These are phyloP conservation scores for Theobroma cacao DNA, from an alignment of 345 rosid genomes.

Conservation along the genomic window DNA sequence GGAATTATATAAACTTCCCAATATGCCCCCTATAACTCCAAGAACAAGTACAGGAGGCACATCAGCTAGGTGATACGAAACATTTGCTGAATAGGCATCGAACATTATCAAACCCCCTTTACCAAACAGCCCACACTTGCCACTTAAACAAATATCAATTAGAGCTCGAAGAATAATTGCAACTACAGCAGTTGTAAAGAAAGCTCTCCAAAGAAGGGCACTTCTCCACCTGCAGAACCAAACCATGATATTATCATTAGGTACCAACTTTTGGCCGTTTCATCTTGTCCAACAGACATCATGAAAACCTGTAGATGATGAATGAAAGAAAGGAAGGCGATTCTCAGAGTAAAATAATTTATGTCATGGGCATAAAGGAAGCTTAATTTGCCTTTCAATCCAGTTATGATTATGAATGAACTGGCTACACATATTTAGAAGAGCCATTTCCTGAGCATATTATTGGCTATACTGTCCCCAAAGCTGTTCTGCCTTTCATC, in stretches of 20 bases:
- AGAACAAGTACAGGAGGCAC: conserved; percentile 77
- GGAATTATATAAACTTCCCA: conserved; percentile 80
- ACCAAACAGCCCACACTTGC: conserved; percentile 88
- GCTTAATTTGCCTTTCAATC: neutral
- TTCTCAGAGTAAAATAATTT: neutral
- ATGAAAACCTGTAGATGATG: neutral
- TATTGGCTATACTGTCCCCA: neutral
- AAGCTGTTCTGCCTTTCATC: neutral
- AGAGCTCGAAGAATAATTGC: conserved; percentile 83
- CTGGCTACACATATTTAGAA: neutral
- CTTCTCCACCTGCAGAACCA: conserved; percentile 76
- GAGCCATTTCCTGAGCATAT: neutral
- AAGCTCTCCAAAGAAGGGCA: conserved; percentile 86
- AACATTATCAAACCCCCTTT: conserved; percentile 90
- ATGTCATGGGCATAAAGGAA: neutral
- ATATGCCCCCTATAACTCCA: conserved; percentile 79
- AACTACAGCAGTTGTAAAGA: conserved; percentile 86
- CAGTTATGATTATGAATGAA: neutral
- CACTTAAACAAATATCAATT: conserved; percentile 80
- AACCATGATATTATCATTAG: neutral
- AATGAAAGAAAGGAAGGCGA: neutral
- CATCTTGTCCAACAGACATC: neutral
- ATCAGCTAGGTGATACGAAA: conserved; percentile 72
- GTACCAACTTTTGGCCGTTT: neutral
- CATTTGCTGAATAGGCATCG: conserved; percentile 66